Percentiles rank a stretch among this genome's conserved stretches.
These are phyloP conservation scores for Suaeda aralocaspica DNA, from an alignment of 148 eudicot genomes.

Conservation along the genomic window DNA sequence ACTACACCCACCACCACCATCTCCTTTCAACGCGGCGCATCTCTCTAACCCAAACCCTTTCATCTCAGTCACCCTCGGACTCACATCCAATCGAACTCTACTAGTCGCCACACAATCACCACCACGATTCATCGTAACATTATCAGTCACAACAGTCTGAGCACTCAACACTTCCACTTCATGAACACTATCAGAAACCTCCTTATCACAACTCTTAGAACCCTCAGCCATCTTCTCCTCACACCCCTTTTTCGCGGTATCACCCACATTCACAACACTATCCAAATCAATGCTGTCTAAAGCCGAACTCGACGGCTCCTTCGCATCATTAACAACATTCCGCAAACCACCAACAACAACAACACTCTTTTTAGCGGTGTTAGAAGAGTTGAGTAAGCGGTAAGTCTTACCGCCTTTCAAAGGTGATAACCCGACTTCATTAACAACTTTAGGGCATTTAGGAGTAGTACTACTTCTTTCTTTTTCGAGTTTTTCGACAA, in stretches of 20 bases:
- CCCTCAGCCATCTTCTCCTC: slow-evolving; percentile 17
- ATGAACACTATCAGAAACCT: slow-evolving; percentile 16
- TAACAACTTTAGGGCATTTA: slow-evolving; percentile 19
- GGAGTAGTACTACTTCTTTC: slow-evolving; percentile 21
- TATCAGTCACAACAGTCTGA: slow-evolving; percentile 17
- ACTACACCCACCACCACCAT: slow-evolving; percentile 34
- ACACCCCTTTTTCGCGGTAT: slow-evolving; percentile 24
- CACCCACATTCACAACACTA: slow-evolving; percentile 16
- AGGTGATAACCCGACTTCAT: slow-evolving; percentile 26
- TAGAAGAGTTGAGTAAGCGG: slow-evolving; percentile 30
- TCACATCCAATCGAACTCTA: slow-evolving; percentile 33
- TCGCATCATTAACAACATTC: slow-evolving; percentile 17
- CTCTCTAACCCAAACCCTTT: slow-evolving; percentile 44
- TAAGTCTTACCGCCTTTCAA: slow-evolving; percentile 37
- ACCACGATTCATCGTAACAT: slow-evolving; percentile 28
- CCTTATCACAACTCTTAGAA: slow-evolving; percentile 16
- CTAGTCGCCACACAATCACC: slow-evolving; percentile 30
- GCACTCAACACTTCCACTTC: slow-evolving; percentile 28
- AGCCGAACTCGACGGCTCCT: slow-evolving; percentile 19
- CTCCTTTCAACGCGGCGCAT: slow-evolving; percentile 36
- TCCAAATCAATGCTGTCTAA: slow-evolving; percentile 18
- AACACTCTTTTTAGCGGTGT: slow-evolving; percentile 14
- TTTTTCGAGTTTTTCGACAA: slow-evolving; percentile 30
- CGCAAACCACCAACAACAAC: too few species aligned
- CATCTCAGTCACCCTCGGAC: slow-evolving; percentile 33